phyloP scores from a whole-genome alignment of 768 basidiomycete genomes.

The Mycena olivaceomarginata region DNA sequence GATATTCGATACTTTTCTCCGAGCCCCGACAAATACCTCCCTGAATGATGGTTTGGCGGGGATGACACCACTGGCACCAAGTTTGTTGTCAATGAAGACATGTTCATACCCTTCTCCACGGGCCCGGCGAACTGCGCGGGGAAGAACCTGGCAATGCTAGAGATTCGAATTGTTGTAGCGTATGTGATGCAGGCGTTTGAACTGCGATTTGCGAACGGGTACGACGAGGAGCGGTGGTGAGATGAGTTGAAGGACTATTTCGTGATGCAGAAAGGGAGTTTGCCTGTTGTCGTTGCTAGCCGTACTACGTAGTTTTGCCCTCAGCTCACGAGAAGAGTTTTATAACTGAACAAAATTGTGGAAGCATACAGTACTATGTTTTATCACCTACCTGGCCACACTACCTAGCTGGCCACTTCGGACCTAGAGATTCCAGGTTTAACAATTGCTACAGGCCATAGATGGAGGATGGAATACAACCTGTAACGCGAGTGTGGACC shows the following conservation, averaged over 20 bases:
- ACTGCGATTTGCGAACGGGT: conserved; percentile 61
- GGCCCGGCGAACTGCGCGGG: conserved; percentile 68
- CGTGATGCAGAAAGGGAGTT: conserved; percentile 57
- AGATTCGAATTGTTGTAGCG: conserved; percentile 63
- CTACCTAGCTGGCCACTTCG: no score
- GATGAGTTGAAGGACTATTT: conserved; percentile 61
- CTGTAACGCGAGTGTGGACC: no score
- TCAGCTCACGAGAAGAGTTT: no score
- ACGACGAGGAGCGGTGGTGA: conserved; percentile 56
- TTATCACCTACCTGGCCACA: no score
- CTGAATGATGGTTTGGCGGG: conserved; percentile 63
- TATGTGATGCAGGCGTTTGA: conserved; percentile 63
- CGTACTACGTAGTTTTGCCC: not conserved
- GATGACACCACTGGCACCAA: conserved; percentile 25
- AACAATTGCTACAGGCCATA: no score
- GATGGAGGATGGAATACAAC: no score
- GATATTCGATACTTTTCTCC: conserved; percentile 67
- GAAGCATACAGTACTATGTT: no score
- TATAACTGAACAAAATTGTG: no score
- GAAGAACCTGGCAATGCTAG: conserved; percentile 63
- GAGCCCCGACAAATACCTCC: conserved; percentile 50
- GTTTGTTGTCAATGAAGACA: conserved; percentile 56
- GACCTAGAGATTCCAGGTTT: no score
- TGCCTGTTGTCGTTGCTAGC: conserved; percentile 54
- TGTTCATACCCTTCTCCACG: conserved; percentile 67